Evolutionary conservation across 192 early-diverging fungal species (phyloP).

Genomic region (Mortierella claussenii): DNA sequence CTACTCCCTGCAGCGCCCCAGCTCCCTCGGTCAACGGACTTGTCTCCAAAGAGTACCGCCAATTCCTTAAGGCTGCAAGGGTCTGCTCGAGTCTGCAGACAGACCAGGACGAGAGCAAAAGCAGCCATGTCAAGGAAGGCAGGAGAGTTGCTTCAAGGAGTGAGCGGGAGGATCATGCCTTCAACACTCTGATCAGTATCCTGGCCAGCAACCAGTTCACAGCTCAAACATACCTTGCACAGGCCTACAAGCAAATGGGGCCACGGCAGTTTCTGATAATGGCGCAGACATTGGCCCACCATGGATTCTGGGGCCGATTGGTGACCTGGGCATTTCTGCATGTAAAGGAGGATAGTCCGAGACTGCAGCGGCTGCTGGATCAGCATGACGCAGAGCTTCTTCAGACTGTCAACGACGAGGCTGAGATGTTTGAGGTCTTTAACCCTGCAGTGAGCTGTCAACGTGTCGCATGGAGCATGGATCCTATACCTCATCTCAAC

Average conservation of each 20-base stretch:
- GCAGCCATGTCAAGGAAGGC: too few relatives aligned
- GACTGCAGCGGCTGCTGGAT: conserved; percentile 11
- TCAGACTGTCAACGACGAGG: conserved; percentile 44
- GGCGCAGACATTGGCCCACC: conserved; percentile 28
- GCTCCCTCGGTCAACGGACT: conserved; percentile 32
- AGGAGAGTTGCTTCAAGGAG: not conserved
- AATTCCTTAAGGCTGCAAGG: conserved; percentile 38
- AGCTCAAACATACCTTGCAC: conserved; percentile 33
- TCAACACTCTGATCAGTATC: conserved; percentile 25
- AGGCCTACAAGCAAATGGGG: conserved; percentile 31
- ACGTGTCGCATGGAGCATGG: conserved; percentile 12
- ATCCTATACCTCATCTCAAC: conserved; percentile 9
- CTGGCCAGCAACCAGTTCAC: conserved; percentile 42
- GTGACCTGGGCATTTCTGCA: conserved; percentile 39
- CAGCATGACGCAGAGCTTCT: conserved; percentile 4
- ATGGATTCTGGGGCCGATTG: conserved; percentile 47
- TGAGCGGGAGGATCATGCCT: conserved; percentile 30
- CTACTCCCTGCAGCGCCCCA: conserved; percentile 39
- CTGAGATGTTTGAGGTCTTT: conserved; percentile 53
- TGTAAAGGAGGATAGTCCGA: conserved; percentile 31
- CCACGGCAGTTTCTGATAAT: conserved; percentile 16
- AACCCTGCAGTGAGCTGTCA: conserved; percentile 33
- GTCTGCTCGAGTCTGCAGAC: conserved; percentile 7
- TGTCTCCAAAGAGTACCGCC: conserved; percentile 45
- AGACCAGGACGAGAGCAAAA: not conserved